These are phyloP conservation scores for Blumeriella jaapii DNA, from an alignment of 2,329 filamentous ascomycete genomes.

Conservation along the genomic window DNA sequence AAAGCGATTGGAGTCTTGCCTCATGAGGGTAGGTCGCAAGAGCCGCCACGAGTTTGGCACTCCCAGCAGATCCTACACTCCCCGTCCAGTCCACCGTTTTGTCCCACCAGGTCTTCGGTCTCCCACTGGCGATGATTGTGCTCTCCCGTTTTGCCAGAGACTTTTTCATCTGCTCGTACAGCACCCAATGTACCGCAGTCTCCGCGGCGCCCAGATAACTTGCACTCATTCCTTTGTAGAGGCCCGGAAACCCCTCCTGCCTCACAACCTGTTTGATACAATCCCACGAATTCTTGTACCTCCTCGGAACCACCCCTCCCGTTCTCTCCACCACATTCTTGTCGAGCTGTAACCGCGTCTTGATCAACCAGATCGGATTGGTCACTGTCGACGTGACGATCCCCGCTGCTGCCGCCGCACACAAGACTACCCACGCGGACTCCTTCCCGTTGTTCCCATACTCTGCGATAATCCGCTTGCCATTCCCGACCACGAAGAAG, in stretches of 20 bases:
- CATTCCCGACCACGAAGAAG: conserved; percentile 88
- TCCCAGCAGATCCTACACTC: conserved; percentile 66
- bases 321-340: conserved; percentile 60
- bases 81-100: conserved; percentile 66
- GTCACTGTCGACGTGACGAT: conserved; percentile 82
- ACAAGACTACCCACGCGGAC: conserved; percentile 65
- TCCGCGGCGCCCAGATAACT: conserved; percentile 87
- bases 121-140: conserved; percentile 43
- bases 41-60: conserved; percentile 76
- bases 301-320: conserved; percentile 43
- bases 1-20: conserved; percentile 36
- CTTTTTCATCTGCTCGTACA: conserved; percentile 87
- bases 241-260: conserved; percentile 66
- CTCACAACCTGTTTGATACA: conserved; percentile 74
- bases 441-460: conserved; percentile 61
- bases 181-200: conserved; percentile 82
- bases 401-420: conserved; percentile 65
- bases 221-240: conserved; percentile 85
- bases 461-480: conserved; percentile 70
- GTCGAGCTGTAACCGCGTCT: conserved; percentile 85
- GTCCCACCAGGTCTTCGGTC: conserved; percentile 60
- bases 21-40: conserved; percentile 87
- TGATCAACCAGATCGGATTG: conserved; percentile 94
- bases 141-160: conserved; percentile 55
- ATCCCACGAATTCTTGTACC: conserved; percentile 80